Evolutionary conservation across 1,284 basidiomycete species (phyloP), one percentile per base, ranked within the genome.

Genomic region (Puccinia novopanici): DNA sequence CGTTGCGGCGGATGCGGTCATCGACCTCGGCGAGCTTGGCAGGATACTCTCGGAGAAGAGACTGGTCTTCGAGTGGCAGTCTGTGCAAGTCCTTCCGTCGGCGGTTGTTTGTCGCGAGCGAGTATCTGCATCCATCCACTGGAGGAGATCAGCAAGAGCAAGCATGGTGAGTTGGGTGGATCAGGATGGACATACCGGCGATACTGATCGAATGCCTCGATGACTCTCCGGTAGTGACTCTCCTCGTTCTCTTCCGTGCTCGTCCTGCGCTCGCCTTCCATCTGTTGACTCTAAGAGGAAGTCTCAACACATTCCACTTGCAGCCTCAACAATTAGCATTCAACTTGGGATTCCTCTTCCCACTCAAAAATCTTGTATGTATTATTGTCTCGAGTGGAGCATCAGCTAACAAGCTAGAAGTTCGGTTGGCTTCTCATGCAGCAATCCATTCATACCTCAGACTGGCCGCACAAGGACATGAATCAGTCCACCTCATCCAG

Each of bases 161-260:
- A 45, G 61, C 22, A 34, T 40, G 9, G 40, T 40, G 61, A 45
- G 40, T 63, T 63, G 19, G 13, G 24, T 12, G 27, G 50, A 22
- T 24, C n/a, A n/a, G n/a, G n/a, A 61, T 9, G 48, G 24, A 79
- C 45, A 45, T 45, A 45, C 76, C 76, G 71, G 9, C 76, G 52
- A 59, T 79, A 79, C 19, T 72, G 54, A 30, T 79, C 76, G 57
- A 79, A 79, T 6, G 76, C 67, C 24, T 72, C 59, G 68, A 79
- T 57, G 40, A 79, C 48, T 45, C 65, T 79, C n/a, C 54, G 65
- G 19, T 59, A 79, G 42, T 79, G 55, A n/a, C n/a, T n/a, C n/a
- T n/a, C n/a, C 15, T n/a, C 27, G 37, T 24, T 19, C 68, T 79
- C 76, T 6, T 63, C 50, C 27, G 52, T 24, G 40, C n/a, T 30